phyloP scores from a whole-genome alignment of 2,329 filamentous ascomycete genomes.

The Arthrinium puccinioides region DNA sequence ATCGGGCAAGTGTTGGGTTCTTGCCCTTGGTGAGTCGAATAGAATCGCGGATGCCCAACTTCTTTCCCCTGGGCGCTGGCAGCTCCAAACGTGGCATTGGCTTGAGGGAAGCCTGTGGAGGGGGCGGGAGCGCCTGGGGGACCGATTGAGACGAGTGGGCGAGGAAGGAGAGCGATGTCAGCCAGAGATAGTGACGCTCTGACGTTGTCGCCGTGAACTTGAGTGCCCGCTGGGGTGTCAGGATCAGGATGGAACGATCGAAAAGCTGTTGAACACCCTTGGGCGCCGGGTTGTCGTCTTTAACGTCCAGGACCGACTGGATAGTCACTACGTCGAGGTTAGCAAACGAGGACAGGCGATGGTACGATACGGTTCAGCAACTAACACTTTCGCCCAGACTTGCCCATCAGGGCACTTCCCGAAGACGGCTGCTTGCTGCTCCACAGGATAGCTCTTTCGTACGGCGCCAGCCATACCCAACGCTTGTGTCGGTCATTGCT shows the following conservation, averaged over 20 bases:
- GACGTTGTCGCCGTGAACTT: conserved; percentile 84
- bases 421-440: conserved; percentile 93
- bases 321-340: conserved; percentile 61
- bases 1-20: conserved; percentile 29
- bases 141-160: conserved; percentile 80
- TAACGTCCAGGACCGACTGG: conserved; percentile 94
- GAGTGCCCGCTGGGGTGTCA: conserved; percentile 86
- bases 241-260: conserved; percentile 87
- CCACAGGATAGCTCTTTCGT: conserved; percentile 95
- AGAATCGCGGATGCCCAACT: conserved; percentile 69
- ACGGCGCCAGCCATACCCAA: conserved; percentile 98
- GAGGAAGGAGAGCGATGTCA: conserved; percentile 89
- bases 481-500: conserved; percentile 81
- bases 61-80: conserved; percentile 37
- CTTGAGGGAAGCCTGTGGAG: conserved; percentile 27
- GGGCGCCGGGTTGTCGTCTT: conserved; percentile 82
- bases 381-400: conserved; percentile 90
- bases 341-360: conserved; percentile 2
- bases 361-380: too few species aligned
- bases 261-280: conserved; percentile 64
- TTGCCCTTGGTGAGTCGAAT: conserved; percentile 81
- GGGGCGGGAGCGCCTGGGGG: conserved; percentile 56
- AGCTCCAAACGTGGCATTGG: conserved; percentile 44
- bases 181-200: conserved; percentile 90
- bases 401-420: conserved; percentile 82